Evolutionary conservation across 331 rosid species (phyloP), one percentile per base, ranked within the genome.

Genomic region (Stylosanthes scabra): DNA sequence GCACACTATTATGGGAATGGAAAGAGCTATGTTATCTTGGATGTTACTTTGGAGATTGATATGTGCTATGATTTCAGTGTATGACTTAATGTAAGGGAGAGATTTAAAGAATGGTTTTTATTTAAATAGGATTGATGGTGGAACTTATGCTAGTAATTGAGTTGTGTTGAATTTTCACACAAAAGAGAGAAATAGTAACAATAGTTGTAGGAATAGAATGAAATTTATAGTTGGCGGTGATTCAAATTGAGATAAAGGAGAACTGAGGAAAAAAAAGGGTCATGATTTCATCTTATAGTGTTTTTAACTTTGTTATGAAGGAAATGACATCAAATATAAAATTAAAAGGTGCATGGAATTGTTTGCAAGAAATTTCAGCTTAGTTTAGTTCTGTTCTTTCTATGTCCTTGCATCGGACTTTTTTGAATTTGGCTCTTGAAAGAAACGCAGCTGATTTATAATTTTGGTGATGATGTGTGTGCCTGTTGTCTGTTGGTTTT

Each of bases 61-160:
- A 34, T 34, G 39, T 34, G 39, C 39, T 34, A 34, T 34, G 39
- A 3, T 34, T 34, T 34, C 6, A 34, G 39, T 34, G 39, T 34
- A 34, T 34, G 39, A 34, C 6, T 3, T 34, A 5, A 34, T 34
- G 39, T 34, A 34, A 34, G 39, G 39, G 39, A 34, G 39, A 34
- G 39, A 34, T 34, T 34, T 34, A 34, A 34, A 34, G 39, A 34
- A 34, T 34, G 39, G 39, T 34, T 34, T 31, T 34, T 4, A 34
- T 55, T 63, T 57, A 5, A 15, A 10, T 20, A 62, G 74, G 14
- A 77, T 63, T 74, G 80, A 40, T 63, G 9, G 44, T 29, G n/a
- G 31, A 62, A 29, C 29, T 14, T 61, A 9, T 59, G 50, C 37
- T 11, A 66, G 9, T 51, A 49, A 52, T 52, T 11, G 47, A 61